Evolutionary conservation across 2,329 filamentous ascomycete species (phyloP), one percentile per base, ranked within the genome.

Genomic region (Neurospora sp.): DNA sequence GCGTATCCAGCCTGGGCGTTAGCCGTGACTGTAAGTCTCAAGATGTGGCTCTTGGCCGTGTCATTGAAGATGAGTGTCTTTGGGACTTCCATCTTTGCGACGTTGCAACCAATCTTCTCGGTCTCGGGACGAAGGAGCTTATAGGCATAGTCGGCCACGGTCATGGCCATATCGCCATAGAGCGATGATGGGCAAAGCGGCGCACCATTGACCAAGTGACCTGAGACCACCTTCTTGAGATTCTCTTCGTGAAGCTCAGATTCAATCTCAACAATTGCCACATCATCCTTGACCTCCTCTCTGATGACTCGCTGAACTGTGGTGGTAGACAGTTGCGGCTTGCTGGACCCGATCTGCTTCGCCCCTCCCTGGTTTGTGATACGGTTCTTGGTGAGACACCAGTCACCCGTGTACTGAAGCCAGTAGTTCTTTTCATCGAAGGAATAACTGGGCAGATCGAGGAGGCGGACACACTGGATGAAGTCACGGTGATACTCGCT

Each of bases 391-490:
- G 85, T 88, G 43, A 93, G 82, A 28, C 85, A 87, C 88, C 90
- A 93, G 78, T 93, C 89, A 72, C 91, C 90, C 72, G 84, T 79
- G 76, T 88, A 89, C 75, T 84, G 82, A 58, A 88, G 82, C 86
- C 87, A 89, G 77, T 93, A 93, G 73, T 87, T 90, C 82, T 92
- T 92, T 75, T 88, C 82, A 75, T 93, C 89, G 80, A 91, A 94
- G 0, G 84, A 84, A 77, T 93, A 94, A 1, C 86, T 85, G 0
- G 91, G 91, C 0, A 93, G 81, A 6, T 86, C 82, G 6, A 92
- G 79, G 10, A 93, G 82, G 3, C 79, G 78, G 3, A 81, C 78
- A 13, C 78, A 79, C 0, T 74, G 69, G 23, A 76, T 75, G 72
- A 85, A 85, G 71, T 83, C 81, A 69, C 85, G 81, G 73, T 91